Evolutionary conservation across 257 asterid species (phyloP), one percentile per base, ranked within the genome.

Genomic region (Solanum peruvianum): DNA sequence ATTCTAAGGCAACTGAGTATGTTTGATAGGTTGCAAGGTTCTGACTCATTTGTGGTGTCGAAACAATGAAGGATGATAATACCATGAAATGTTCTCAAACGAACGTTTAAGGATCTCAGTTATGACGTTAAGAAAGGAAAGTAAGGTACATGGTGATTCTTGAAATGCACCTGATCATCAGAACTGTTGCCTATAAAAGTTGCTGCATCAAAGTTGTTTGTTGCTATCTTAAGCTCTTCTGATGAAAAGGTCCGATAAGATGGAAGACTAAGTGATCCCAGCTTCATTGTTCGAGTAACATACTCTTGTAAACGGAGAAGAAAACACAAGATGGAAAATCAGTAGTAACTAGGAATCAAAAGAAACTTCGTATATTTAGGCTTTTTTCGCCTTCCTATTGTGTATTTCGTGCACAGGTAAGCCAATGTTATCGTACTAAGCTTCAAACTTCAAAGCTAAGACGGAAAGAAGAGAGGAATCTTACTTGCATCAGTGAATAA

Each of bases 161-260:
- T 86, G 60, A 66, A 84, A 67, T 85, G 58, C 52, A 95, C 98
- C 96, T 96, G 98, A 49, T 92, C 94, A 37, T 81, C 92, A 88
- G 93, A 92, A 81, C 92, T 93, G 88, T 91, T 94, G 27, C 93
- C 96, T 86, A 94, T 91, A 87, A 90, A 91, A 58, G 91, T 83
- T 25, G 98, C 93, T 21, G 95, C 70, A 45, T 91, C 91, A 21
- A 95, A 95, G 88, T 95, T 92, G 87, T 89, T 93, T 20, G 98
- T 94, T 52, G 98, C 99, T 88, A 87, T 91, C 93, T 94, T 93
- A 27, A 96, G 94, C 90, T 96, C 99, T 89, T 93, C 98, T 23
- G 91, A 82, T 23, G 97, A 91, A 86, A 95, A 95, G 47, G 94
- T 92, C 82, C 96, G 89, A 80, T 95, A 95, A 49, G 95, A 89